Base-by-base conservation (phyloP, 495 filamentous ascomycete genomes). In the Xylaria intraflava region DNA sequence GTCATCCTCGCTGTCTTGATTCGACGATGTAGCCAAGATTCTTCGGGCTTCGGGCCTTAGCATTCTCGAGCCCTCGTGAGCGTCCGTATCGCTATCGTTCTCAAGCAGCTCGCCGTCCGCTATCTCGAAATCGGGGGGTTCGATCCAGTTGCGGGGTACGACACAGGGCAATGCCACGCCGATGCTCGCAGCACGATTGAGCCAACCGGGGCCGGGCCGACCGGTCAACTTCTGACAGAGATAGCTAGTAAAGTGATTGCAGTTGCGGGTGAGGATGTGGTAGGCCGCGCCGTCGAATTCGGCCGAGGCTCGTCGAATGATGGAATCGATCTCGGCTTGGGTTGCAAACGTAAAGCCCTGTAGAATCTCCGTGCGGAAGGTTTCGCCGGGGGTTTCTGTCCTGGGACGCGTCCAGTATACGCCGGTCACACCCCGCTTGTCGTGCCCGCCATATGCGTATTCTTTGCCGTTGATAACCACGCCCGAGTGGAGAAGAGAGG, bases 381-480 rank as follows among this genome's bases (percentile, higher is more conserved):
- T 88, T 12, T 82, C 86, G 6, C 87, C 87, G 0, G 87, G 85
- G 1, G 86, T 86, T 26, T 84, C 81, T 2, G 74, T 75, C 45
- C 72, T 70, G 0, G 88, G 87, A 53, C 72, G 78, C 7, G 86
- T 90, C 80, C 80, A 88, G 69, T 90, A 92, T 6, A 91, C 88
- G 26, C 88, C 88, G 6, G 83, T 88, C 31, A 82, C 62, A 4
- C 75, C 76, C n/a, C 62, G 78, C 41, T 73, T 71, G 60, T 86
- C 80, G 64, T 92, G 88, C 0, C 88, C 88, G n/a, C 87, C 88
- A 59, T 83, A 92, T 3, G 88, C 88, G 62, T 90, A 92, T 71
- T 92, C 88, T 38, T 75, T 77, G 46, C 83, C 78, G 55, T 82
- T 78, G 60, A 92, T 85, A n/a, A 86, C 82, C 33, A 92, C 83